phyloP scores from a whole-genome alignment of 345 rosid genomes.

The Pistacia vera region DNA sequence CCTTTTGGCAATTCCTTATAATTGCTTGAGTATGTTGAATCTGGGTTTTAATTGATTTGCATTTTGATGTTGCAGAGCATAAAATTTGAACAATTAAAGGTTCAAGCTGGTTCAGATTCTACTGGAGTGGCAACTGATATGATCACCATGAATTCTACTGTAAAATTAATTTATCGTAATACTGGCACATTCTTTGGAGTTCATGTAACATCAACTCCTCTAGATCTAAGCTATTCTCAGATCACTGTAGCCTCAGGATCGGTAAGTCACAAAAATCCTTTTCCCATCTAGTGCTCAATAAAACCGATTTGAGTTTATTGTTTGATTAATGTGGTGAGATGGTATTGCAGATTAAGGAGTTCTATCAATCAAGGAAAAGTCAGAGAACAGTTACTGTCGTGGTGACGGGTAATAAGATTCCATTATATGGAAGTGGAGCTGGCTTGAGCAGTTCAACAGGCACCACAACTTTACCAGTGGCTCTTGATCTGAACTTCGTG shows the following conservation, averaged over 20 bases:
- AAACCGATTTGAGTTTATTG: neutral
- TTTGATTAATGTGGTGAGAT: constrained; percentile 5
- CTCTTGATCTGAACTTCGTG: constrained; percentile 55
- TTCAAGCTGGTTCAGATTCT: constrained; percentile 94
- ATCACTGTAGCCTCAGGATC: constrained; percentile 76
- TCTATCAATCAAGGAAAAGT: constrained; percentile 84
- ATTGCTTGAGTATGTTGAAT: neutral
- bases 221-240: constrained; percentile 69
- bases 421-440: constrained; percentile 86
- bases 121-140: constrained; percentile 90
- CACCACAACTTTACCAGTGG: constrained; percentile 56
- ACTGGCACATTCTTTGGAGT: constrained; percentile 95
- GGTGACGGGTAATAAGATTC: constrained; percentile 70
- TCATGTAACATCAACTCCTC: constrained; percentile 76
- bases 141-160: constrained; percentile 81
- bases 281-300: neutral
- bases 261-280: constrained; percentile 41
- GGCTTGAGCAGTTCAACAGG: constrained; percentile 62
- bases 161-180: constrained; percentile 75
- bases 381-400: constrained; percentile 55
- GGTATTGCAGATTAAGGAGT: constrained; percentile 67
- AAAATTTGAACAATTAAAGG: constrained; percentile 64
- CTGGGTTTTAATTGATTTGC: constrained; percentile 5
- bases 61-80: constrained; percentile 53
- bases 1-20: neutral